A percentile compares a stretch with the other conserved stretches of the same genome.
These are phyloP conservation scores for Aspergillus funiculosus DNA, from an alignment of 495 filamentous ascomycete genomes.

Conservation along the genomic window DNA sequence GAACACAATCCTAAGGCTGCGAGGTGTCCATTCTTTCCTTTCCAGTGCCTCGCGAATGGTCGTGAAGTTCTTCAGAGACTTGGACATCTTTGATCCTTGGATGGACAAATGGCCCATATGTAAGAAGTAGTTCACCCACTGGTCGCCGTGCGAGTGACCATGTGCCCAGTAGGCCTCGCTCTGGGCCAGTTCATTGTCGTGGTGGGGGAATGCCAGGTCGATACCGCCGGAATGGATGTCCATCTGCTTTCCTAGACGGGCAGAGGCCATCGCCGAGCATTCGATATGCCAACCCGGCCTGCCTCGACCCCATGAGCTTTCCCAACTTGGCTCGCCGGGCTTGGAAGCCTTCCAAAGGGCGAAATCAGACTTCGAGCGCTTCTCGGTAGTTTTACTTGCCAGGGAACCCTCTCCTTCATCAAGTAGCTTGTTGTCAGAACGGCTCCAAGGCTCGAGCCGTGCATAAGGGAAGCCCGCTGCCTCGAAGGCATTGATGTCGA, in stretches of 20 bases:
- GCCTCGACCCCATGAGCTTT: constrained; percentile 77
- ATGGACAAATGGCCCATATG: constrained; percentile 96
- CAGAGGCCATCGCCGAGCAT: constrained; percentile 93
- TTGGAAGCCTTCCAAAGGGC: constrained; percentile 93
- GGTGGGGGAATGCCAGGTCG: constrained; percentile 91
- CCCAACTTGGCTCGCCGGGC: constrained; percentile 87
- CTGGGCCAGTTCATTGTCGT: constrained; percentile 94
- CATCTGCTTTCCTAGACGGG: constrained; percentile 71
- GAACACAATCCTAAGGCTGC: constrained; percentile 80
- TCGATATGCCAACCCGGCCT: constrained; percentile 97
- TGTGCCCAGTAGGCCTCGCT: constrained; percentile 76
- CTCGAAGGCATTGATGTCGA: constrained; percentile 86
- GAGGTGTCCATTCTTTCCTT: constrained; percentile 69
- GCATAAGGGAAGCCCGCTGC: constrained; percentile 77
- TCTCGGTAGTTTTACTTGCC: constrained; percentile 59
- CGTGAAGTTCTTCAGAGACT: constrained; percentile 94
- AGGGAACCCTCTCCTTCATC: constrained; percentile 89
- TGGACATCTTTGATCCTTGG: constrained; percentile 88
- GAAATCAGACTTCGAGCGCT: constrained; percentile 74
- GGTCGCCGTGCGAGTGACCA: constrained; percentile 41
- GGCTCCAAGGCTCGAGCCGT: constrained; percentile 78
- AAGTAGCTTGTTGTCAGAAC: constrained; percentile 71
- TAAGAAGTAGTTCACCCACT: constrained; percentile 94
- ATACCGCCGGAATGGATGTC: constrained; percentile 94
- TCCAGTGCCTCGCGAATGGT: constrained; percentile 81